Percentiles rank a stretch among this genome's conserved stretches.
These are phyloP conservation scores for Annona cherimola DNA, from an alignment of 164 flowering plant genomes.

Conservation along the genomic window DNA sequence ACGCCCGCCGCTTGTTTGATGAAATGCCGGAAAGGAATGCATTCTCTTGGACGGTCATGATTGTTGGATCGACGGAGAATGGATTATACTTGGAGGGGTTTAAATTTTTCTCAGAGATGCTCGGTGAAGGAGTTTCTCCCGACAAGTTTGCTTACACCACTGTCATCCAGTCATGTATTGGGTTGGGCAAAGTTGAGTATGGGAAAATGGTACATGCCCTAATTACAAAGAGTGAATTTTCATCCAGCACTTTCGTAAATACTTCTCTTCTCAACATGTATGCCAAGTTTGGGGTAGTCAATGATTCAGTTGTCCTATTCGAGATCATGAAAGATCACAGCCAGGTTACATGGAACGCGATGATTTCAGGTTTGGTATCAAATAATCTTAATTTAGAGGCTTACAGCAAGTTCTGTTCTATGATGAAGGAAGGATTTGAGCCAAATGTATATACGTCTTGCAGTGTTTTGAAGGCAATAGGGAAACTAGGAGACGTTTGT, in stretches of 20 bases:
- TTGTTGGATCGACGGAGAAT: constrained; percentile 45
- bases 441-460: constrained; percentile 39
- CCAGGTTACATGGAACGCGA: constrained; percentile 53
- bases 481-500: constrained; percentile 33
- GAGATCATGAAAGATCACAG: constrained; percentile 35
- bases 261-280: constrained; percentile 58
- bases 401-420: constrained; percentile 27
- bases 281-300: constrained; percentile 43
- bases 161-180: constrained; percentile 42
- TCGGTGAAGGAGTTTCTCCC: constrained; percentile 27
- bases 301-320: constrained; percentile 38
- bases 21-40: constrained; percentile 38
- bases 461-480: constrained; percentile 52
- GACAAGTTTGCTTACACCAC: constrained; percentile 49
- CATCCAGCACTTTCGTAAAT: constrained; percentile 32
- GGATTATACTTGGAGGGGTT: constrained; percentile 18
- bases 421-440: constrained; percentile 38
- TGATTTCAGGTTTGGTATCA: constrained; percentile 44
- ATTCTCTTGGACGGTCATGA: constrained; percentile 63
- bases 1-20: constrained; percentile 37
- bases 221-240: constrained; percentile 33
- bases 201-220: constrained; percentile 55
- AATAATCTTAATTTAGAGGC: constrained; percentile 44
- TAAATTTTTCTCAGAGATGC: constrained; percentile 10
- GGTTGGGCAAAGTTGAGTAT: constrained; percentile 32